These are phyloP conservation scores for Jamesozyma lodderae DNA, from an alignment of 805 yeast genomes.

Conservation along the genomic window DNA sequence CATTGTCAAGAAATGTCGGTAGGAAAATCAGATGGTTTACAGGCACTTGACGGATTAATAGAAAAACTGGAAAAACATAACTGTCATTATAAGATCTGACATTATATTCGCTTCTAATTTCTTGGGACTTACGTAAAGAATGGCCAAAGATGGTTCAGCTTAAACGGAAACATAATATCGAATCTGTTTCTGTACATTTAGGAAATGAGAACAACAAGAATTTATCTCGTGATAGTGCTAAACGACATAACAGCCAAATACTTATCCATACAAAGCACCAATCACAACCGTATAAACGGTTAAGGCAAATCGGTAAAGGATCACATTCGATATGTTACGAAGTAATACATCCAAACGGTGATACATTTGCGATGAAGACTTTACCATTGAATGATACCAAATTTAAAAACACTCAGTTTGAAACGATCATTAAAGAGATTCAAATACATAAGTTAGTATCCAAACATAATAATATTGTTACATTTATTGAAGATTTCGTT, in stretches of 20 bases:
- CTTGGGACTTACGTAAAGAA: too few relatives aligned
- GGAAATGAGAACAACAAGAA: neutral
- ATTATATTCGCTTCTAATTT: too few relatives aligned
- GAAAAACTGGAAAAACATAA: too few relatives aligned
- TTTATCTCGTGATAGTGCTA: too few relatives aligned
- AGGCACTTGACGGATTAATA: too few relatives aligned
- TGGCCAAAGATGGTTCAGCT: neutral
- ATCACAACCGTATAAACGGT: constrained; percentile 1
- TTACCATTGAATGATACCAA: constrained; percentile 2
- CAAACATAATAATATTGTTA: neutral
- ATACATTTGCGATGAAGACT: constrained; percentile 3
- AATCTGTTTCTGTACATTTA: too few relatives aligned
- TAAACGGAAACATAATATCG: neutral
- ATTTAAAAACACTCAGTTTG: neutral
- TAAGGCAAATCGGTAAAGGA: constrained; percentile 1
- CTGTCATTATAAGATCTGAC: too few relatives aligned
- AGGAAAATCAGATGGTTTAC: too few relatives aligned
- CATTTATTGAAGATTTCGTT: constrained; percentile 3
- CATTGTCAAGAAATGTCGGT: too few relatives aligned
- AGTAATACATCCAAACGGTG: constrained; percentile 4
- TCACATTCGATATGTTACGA: constrained; percentile 3
- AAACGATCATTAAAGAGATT: constrained; percentile 2
- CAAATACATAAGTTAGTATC: constrained; percentile 3
- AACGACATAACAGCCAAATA: constrained; percentile 2
- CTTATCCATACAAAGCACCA: constrained; percentile 1